Evolutionary conservation across 805 yeast genomes (phyloP), one percentile per base, ranked within the genome.

Genomic region (Jamesozyma jinghongensis): DNA sequence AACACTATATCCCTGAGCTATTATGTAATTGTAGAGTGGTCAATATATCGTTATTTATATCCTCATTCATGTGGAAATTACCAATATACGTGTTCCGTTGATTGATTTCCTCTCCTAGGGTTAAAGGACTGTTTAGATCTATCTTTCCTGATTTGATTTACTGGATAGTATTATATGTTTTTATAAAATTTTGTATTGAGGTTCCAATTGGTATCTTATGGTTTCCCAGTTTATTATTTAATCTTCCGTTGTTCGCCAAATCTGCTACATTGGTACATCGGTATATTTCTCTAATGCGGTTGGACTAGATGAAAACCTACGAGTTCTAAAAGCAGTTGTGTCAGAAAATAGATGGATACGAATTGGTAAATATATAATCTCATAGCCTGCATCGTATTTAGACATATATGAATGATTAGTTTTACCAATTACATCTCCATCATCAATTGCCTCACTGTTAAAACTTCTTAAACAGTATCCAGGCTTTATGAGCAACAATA

Each of bases 111-210:
- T 57, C 58, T 1, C 55, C 56, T 3, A 61, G 25, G 1, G 57
- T 49, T 35, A 61, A 38, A 3, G 65, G 65, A n/a, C 54, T 45
- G 4, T 51, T 37, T 5, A 61, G 42, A 38, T 61, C 61, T 19
- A 61, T n/a, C 25, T 59, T 61, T 1, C 65, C 65, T 3, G 51
- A 49, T 35, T 43, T 51, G 3, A 61, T 52, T 19, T 49, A 50
- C 5, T 49, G 48, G 1, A 51, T 61, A 2, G 53, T 59, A 42
- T 66, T 62, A 46, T 71, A 73, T 22, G 68, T 68, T 18, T 56
- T 51, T 27, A 73, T 69, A 7, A 71, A 63, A 30, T 47, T 48
- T 30, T 44, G 42, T 4, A 49, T 14, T 4, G 47, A 29, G 10
- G 37, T 30, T 29, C 29, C 36, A 8, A 30, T 37, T 4, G 32